phyloP scores from a whole-genome alignment of 2,329 filamentous ascomycete genomes.

The Trichoderma endophyticum region DNA sequence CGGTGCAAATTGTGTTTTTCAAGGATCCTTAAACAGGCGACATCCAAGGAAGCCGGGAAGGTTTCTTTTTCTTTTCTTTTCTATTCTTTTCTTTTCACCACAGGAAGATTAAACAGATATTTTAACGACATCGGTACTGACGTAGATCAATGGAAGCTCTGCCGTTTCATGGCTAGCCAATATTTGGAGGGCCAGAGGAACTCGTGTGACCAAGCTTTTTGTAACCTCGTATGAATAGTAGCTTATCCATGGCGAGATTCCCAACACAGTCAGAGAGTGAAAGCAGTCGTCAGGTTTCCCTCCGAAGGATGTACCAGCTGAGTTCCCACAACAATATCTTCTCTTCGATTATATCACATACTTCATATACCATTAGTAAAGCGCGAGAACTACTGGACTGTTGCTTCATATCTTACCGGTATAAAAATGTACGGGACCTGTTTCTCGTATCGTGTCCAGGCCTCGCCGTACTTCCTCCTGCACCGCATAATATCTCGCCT shows the following conservation, averaged over 20 bases:
- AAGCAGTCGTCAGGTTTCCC: neutral
- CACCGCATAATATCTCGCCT: neutral
- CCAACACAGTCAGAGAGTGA: neutral
- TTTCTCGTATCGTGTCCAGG: neutral
- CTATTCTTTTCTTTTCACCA: neutral
- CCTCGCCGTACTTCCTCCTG: neutral
- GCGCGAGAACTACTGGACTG: neutral
- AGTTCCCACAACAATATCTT: neutral
- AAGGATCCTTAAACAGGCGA: slow-evolving; percentile 18
- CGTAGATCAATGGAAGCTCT: neutral
- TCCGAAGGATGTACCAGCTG: neutral
- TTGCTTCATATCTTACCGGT: neutral
- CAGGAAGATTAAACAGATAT: neutral
- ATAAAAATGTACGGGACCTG: neutral
- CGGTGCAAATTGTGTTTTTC: slow-evolving; percentile 76
- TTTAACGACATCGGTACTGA: neutral
- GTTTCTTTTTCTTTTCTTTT: too few relatives aligned
- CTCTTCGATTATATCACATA: neutral
- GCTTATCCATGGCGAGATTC: neutral
- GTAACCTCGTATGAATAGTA: neutral
- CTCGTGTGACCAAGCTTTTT: neutral
- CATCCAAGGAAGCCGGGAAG: too few relatives aligned
- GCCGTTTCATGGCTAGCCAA: neutral
- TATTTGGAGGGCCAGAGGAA: neutral
- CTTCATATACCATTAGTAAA: neutral